phyloP scores from a whole-genome alignment of 2,329 filamentous ascomycete species.

The Aureobasidium sp. region DNA sequence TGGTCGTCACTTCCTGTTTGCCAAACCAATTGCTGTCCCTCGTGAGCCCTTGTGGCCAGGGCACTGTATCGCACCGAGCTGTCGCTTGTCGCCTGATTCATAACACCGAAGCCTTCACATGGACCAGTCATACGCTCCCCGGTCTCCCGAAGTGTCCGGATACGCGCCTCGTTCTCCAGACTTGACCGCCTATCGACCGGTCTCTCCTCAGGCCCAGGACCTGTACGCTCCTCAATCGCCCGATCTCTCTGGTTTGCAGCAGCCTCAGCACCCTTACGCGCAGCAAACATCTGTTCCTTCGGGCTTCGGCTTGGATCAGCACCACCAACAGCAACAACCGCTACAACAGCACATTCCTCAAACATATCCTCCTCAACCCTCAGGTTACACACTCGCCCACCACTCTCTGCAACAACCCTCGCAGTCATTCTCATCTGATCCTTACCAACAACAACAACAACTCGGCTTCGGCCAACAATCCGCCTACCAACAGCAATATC shows the following conservation, averaged over 20 bases:
- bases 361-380: constrained; percentile 10
- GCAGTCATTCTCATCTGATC: background rate
- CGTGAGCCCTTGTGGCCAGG: constrained; percentile 7
- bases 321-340: constrained; percentile 11
- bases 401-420: constrained; percentile 15
- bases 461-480: constrained; percentile 20
- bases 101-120: background rate
- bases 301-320: background rate
- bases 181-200: constrained; percentile 43
- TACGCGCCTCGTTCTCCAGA: constrained; percentile 39
- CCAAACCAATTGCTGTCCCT: constrained; percentile 4
- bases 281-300: background rate
- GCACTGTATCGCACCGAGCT: background rate
- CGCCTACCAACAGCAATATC: constrained; percentile 15
- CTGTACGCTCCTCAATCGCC: constrained; percentile 18
- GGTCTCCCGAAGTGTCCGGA: constrained; percentile 16
- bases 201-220: constrained; percentile 28
- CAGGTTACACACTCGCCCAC: constrained; percentile 12
- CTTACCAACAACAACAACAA: constrained; percentile 2
- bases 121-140: constrained; percentile 17
- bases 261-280: constrained; percentile 8
- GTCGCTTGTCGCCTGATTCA: background rate
- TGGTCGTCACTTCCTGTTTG: background rate
- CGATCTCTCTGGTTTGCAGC: constrained; percentile 15
- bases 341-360: constrained; percentile 14